A percentile compares a stretch with the other conserved stretches of the same genome.
These are phyloP conservation scores for Xylariaceae sp. DNA, from an alignment of 2,329 filamentous ascomycete genomes.

Conservation along the genomic window DNA sequence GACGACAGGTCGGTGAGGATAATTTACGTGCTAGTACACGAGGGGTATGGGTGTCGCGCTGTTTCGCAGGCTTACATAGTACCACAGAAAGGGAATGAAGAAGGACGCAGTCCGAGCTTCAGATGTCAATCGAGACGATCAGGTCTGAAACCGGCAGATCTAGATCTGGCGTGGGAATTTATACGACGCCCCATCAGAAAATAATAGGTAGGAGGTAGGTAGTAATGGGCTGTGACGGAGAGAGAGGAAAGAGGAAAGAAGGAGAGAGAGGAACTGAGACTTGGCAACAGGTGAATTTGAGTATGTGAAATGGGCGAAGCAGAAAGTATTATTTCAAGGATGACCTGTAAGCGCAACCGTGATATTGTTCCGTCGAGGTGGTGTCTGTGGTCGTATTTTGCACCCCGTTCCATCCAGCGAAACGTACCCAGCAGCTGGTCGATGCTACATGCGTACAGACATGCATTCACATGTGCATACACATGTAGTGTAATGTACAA, in stretches of 20 bases:
- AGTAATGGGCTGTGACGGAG: neutral
- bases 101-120: neutral
- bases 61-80: neutral
- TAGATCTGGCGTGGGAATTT: slow-evolving; percentile 16
- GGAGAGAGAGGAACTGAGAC: no score
- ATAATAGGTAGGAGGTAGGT: neutral
- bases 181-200: slow-evolving; percentile 11
- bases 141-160: slow-evolving; percentile 16
- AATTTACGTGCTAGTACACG: neutral
- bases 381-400: neutral
- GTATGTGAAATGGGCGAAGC: no score
- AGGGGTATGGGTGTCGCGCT: neutral
- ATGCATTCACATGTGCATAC: no score
- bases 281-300: no score
- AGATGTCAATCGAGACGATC: slow-evolving; percentile 9
- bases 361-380: neutral
- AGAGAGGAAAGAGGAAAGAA: no score
- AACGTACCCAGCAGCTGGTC: neutral
- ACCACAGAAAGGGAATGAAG: neutral
- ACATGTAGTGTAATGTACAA: no score
- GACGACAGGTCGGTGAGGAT: neutral
- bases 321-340: neutral
- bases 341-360: neutral
- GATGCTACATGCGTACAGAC: no score
- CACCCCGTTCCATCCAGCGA: neutral